These are phyloP conservation scores for Guyanaporus albipodus DNA, from an alignment of 768 basidiomycete species.

Conservation along the genomic window DNA sequence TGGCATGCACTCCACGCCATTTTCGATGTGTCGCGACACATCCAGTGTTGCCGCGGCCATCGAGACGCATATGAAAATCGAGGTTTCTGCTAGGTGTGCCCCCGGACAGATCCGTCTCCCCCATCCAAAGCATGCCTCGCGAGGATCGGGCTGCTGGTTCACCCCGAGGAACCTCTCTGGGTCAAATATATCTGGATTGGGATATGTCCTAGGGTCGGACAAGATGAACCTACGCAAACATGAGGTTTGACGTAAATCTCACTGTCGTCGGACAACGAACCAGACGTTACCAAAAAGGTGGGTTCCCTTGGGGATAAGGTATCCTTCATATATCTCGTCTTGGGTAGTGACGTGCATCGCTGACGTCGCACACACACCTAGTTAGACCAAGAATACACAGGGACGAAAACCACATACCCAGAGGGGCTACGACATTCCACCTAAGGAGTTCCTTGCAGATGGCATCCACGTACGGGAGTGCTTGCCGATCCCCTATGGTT, in stretches of 20 bases:
- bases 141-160: constrained; percentile 6
- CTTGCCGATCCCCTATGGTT: constrained; percentile 6
- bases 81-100: constrained; percentile 1
- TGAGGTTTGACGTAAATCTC: neutral
- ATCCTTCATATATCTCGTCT: constrained; percentile 17
- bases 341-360: constrained; percentile 10
- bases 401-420: neutral
- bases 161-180: constrained; percentile 14
- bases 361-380: neutral
- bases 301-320: constrained; percentile 23
- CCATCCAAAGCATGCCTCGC: constrained; percentile 15
- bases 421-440: neutral
- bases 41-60: constrained; percentile 10
- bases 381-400: neutral
- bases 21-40: constrained; percentile 3
- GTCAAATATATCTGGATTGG: constrained; percentile 8
- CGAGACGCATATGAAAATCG: constrained; percentile 8
- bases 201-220: constrained; percentile 6
- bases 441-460: constrained; percentile 14
- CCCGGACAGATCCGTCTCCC: constrained; percentile 14
- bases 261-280: neutral
- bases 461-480: constrained; percentile 15
- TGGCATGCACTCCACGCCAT: neutral
- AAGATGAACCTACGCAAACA: constrained; percentile 8
- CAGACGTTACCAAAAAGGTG: constrained; percentile 6